These are phyloP conservation scores for Barnettozyma pratensis DNA, from an alignment of 805 yeast species.

Conservation along the genomic window DNA sequence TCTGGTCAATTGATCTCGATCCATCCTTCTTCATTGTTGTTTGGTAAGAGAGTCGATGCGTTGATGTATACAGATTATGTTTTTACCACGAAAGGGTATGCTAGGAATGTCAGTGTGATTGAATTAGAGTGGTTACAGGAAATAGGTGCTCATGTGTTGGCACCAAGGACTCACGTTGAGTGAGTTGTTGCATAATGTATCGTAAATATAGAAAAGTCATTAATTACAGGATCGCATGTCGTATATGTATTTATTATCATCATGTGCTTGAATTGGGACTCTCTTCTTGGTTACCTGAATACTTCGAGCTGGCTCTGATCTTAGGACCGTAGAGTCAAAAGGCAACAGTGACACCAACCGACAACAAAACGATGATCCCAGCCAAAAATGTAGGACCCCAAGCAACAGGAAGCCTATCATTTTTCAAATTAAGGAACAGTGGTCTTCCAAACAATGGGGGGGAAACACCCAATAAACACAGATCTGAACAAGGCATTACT, in stretches of 20 bases:
- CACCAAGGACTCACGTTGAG: conserved; percentile 5
- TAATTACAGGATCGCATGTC: too few relatives aligned
- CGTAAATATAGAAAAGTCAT: too few relatives aligned
- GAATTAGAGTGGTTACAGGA: conserved; percentile 85
- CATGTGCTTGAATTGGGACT: too few relatives aligned
- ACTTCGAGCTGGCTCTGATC: neutral
- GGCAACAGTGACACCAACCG: neutral
- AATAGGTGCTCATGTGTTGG: conserved; percentile 28
- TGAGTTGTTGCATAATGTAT: neutral
- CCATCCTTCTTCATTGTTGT: conserved; percentile 86
- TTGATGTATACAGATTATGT: conserved; percentile 94
- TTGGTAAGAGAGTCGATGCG: conserved; percentile 78
- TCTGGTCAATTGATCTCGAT: conserved; percentile 82
- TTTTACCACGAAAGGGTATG: conserved; percentile 88
- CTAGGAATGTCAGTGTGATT: conserved; percentile 78
- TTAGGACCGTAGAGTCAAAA: neutral
- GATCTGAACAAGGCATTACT: neutral
- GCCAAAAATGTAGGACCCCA: neutral
- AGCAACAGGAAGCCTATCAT: neutral
- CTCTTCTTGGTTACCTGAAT: neutral
- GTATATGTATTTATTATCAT: too few relatives aligned
- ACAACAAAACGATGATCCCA: neutral
- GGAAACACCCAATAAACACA: neutral
- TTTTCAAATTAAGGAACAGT: neutral
- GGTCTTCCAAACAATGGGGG: neutral